phyloP scores from a whole-genome alignment of 2,329 filamentous ascomycete genomes.

The Colletotrichum noveboracense region DNA sequence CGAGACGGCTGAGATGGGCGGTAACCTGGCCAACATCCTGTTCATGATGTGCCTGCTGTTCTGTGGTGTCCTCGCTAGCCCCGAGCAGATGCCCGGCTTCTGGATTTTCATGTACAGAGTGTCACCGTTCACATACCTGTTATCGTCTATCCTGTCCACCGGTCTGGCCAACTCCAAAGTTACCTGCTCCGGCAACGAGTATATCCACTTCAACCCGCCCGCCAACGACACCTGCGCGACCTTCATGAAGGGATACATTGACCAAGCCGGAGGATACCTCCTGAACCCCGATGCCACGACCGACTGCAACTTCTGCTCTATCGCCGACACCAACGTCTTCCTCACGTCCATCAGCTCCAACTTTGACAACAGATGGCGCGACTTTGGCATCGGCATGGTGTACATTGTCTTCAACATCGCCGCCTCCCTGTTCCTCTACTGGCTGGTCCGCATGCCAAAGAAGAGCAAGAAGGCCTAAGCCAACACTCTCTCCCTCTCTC shows the following conservation, averaged over 20 bases:
- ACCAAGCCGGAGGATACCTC: slow-evolving; percentile 50
- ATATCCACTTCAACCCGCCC: slow-evolving; percentile 60
- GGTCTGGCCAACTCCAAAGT: slow-evolving; percentile 27
- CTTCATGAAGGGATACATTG: slow-evolving; percentile 53
- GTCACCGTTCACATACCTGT: slow-evolving; percentile 73
- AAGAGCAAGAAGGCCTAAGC: slow-evolving; percentile 20
- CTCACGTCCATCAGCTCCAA: slow-evolving; percentile 43
- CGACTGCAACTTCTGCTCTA: slow-evolving; percentile 49
- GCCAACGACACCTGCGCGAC: slow-evolving; percentile 45
- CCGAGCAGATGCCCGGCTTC: slow-evolving; percentile 64
- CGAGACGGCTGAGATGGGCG: slow-evolving; percentile 66
- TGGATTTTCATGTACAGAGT: slow-evolving; percentile 76
- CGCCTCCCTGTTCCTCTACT: slow-evolving; percentile 54
- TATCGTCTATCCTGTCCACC: slow-evolving; percentile 60
- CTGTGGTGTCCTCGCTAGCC: slow-evolving; percentile 66
- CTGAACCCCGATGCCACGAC: slow-evolving; percentile 44
- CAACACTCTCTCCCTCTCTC: background rate
- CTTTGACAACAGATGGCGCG: slow-evolving; percentile 57
- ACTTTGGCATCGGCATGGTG: slow-evolving; percentile 59
- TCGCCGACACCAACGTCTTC: slow-evolving; percentile 42
- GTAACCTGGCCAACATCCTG: slow-evolving; percentile 65
- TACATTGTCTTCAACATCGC: slow-evolving; percentile 56
- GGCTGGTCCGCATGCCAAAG: slow-evolving; percentile 40
- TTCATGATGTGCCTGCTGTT: slow-evolving; percentile 61
- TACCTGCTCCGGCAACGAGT: slow-evolving; percentile 40